phyloP scores from a whole-genome alignment of 176 grass and related monocot genomes.

The Musa acuminata region DNA sequence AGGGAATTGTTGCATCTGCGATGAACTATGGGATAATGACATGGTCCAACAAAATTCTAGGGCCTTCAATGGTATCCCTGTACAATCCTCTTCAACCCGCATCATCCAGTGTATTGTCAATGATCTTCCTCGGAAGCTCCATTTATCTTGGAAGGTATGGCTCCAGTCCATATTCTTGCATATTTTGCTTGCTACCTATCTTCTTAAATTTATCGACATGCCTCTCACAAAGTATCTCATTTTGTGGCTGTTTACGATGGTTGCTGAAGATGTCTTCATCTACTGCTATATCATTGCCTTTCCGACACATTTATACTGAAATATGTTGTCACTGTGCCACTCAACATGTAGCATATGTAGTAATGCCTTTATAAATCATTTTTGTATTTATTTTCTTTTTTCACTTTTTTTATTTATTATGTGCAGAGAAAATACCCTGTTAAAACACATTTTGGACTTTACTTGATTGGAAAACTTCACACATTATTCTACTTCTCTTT shows the following conservation, averaged over 20 bases:
- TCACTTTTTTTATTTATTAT: no score
- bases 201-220: not conserved
- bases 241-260: not conserved
- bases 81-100: constrained; percentile 89
- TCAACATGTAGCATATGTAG: not conserved
- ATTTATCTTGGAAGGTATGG: constrained; percentile 85
- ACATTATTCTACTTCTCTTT: not conserved
- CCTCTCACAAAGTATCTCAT: no score
- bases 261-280: not conserved
- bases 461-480: no score
- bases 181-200: not conserved
- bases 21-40: constrained; percentile 90
- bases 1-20: constrained; percentile 84
- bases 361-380: no score
- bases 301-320: not conserved
- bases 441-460: no score
- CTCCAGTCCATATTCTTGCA: not conserved
- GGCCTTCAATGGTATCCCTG: constrained; percentile 78
- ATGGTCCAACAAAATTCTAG: constrained; percentile 89
- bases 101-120: constrained; percentile 73
- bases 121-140: constrained; percentile 73
- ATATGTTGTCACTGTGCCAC: not conserved
- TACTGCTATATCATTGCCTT: not conserved
- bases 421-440: no score
- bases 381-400: no score